Evolutionary conservation across 257 asterid genomes (phyloP), one percentile per base, ranked within the genome.

Genomic region (Solanum chaucha): DNA sequence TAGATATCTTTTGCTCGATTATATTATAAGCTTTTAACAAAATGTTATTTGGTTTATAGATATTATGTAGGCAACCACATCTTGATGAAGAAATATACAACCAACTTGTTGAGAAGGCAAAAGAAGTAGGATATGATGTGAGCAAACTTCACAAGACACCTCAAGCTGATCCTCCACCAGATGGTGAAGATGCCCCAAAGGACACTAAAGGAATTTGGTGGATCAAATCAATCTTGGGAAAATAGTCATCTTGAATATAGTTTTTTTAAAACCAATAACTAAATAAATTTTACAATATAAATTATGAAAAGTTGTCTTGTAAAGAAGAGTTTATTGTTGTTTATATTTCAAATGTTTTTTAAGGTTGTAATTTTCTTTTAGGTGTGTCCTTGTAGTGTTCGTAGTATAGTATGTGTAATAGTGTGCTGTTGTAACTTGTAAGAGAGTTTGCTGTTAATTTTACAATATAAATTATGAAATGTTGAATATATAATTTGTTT

Each of bases 171-270:
- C 90, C 90, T 26, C 96, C 98, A 1, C 96, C 95, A 0, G 93
- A 88, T 12, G 34, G 86, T 5, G 96, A 92, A 7, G 90, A 59
- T 4, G 75, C 90, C 0, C 92, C 93, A 0, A 22, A 67, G 8
- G 98, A 97, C 87, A 81, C 12, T 4, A 90, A 91, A 86, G 98
- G 98, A 13, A 34, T 94, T 44, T 95, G 98, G 99, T 95, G 98
- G 98, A 10, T 97, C n/a, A 97, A 97, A 88, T 97, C 98, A 70
- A 30, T 97, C 17, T 89, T 94, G 3, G 98, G 95, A 22, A 96
- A 89, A 83, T 95, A 86, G 13, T 7, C 6, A 4, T 26, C 14
- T 64, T 64, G 5, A 1, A 41, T 6, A 3, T 38, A 6, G 14
- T 70, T 14, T 58, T 58, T 58, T 58, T 3, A 7, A 30, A 70